Conservation (phyloP, 176 grass and related monocot genomes). For the Lolium perenne region DNA sequence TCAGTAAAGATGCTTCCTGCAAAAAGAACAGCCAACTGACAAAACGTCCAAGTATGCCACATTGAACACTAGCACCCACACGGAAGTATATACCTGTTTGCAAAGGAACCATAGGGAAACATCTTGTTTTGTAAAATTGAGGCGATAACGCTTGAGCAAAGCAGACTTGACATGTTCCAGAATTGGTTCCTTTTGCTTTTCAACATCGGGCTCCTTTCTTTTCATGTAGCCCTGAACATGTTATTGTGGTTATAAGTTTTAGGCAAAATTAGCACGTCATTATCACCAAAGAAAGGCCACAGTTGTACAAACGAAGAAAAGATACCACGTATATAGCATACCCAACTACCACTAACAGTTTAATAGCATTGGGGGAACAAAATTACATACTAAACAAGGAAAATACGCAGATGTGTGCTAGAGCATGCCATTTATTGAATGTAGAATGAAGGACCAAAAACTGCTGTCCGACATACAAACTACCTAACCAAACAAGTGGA, state of each 20-base stretch:
- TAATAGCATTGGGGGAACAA: not conserved
- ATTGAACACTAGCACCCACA: constrained; percentile 17
- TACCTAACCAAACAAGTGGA: constrained; percentile 4
- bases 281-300: not conserved
- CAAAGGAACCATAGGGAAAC: constrained; percentile 98
- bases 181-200: constrained; percentile 86
- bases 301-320: constrained; percentile 12
- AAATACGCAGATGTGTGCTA: not conserved
- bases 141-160: constrained; percentile 59
- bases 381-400: not conserved
- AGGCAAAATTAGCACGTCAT: not conserved
- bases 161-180: constrained; percentile 74
- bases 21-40: constrained; percentile 31
- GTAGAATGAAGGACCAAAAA: not conserved
- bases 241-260: constrained; percentile 29
- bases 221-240: constrained; percentile 74
- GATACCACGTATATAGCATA: not conserved
- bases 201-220: constrained; percentile 84
- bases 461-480: not conserved
- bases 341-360: not conserved
- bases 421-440: not conserved
- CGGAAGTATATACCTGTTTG: constrained; percentile 67
- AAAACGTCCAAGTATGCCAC: constrained; percentile 30
- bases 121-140: constrained; percentile 86
- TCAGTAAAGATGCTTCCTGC: too few species aligned